Conservation (phyloP, 139 green algal genomes). For the Ettlia oleoabundans region DNA sequence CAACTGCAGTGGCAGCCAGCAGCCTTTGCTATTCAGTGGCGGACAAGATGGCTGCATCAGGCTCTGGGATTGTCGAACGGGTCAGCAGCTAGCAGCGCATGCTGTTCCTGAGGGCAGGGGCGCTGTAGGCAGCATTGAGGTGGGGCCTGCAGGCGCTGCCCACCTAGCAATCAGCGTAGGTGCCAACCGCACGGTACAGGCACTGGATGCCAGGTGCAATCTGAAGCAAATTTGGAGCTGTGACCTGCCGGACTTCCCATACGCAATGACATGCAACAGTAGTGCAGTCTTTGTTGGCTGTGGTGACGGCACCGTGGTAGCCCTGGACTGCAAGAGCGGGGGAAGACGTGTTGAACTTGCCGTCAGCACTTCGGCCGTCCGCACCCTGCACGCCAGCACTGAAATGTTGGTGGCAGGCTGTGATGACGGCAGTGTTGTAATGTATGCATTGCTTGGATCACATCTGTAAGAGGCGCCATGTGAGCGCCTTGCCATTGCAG, state of each 20-base stretch:
- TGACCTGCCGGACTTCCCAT: not conserved
- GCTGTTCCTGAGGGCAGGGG: not conserved
- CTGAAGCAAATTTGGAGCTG: not conserved
- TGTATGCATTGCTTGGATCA: too few relatives aligned
- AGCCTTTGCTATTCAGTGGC: conserved; percentile 47
- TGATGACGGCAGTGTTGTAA: not conserved
- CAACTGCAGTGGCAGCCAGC: not conserved
- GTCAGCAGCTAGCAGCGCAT: not conserved
- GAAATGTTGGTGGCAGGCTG: not conserved
- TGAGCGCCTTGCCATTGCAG: too few relatives aligned
- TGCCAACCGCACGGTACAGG: not conserved
- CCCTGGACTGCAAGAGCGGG: not conserved
- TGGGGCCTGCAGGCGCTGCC: not conserved
- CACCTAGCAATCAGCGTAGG: not conserved
- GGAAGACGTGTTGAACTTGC: not conserved
- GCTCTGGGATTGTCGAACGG: not conserved
- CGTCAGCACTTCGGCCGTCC: not conserved
- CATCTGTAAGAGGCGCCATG: too few relatives aligned
- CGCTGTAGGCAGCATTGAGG: conserved; percentile 5
- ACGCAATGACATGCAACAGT: not conserved
- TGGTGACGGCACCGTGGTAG: not conserved
- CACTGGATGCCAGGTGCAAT: not conserved
- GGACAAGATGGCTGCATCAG: conserved; percentile 68
- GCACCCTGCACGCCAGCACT: not conserved
- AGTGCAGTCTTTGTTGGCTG: not conserved